Conservation (phyloP, 2,329 filamentous ascomycete species). For the Trichoderma oligosporum region DNA sequence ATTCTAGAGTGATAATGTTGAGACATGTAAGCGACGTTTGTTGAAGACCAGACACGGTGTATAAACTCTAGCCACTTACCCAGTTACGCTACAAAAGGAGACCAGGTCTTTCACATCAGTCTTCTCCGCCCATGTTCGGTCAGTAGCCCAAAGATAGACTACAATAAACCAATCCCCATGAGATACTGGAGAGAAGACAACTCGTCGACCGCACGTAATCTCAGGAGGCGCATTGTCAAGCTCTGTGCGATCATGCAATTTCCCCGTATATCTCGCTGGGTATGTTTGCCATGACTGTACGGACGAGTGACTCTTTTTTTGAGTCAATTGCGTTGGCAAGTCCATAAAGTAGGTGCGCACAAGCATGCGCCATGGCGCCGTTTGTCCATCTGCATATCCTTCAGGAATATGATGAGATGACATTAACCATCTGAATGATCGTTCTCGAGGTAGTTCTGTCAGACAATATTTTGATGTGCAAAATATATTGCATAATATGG, state of each 20-base stretch:
- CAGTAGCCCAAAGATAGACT: conserved; percentile 1
- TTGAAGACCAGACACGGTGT: too few relatives aligned
- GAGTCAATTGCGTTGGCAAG: background rate
- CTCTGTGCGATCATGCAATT: background rate
- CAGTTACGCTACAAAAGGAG: background rate
- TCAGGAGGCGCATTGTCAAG: background rate
- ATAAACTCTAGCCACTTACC: background rate
- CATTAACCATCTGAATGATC: background rate
- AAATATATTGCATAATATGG: background rate
- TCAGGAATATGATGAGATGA: background rate
- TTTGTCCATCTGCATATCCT: conserved; percentile 2
- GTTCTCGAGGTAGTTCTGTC: background rate
- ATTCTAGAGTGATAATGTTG: background rate
- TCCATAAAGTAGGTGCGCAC: background rate
- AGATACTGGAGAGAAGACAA: background rate
- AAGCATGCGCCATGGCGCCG: conserved; percentile 1
- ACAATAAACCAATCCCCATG: background rate
- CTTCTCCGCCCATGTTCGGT: background rate
- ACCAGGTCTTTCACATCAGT: background rate
- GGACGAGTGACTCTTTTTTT: background rate
- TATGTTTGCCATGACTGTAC: background rate
- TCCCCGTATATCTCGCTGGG: background rate
- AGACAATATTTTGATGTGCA: too few relatives aligned
- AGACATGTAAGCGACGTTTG: background rate
- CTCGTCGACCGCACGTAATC: background rate